phyloP scores from a whole-genome alignment of 106 monocot genomes.

The Amphibolis antarctica region DNA sequence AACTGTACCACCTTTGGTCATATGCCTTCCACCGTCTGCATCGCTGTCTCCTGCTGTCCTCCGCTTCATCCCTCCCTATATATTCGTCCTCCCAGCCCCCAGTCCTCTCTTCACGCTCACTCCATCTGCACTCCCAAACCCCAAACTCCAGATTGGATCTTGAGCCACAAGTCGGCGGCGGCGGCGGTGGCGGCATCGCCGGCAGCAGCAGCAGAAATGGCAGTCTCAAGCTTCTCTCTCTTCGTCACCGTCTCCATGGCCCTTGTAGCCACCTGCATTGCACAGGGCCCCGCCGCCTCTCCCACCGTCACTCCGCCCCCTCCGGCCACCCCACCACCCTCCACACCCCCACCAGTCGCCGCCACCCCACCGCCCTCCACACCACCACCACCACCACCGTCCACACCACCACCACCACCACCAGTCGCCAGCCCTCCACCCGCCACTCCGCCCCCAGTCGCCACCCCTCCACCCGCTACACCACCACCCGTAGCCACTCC shows the following conservation, averaged over 20 bases:
- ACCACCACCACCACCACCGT: background rate
- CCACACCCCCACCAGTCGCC: background rate
- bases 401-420: background rate
- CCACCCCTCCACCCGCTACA: background rate
- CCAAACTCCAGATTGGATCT: background rate
- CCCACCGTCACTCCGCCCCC: background rate
- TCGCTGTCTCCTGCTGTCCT: too few species aligned
- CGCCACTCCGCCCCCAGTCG: background rate
- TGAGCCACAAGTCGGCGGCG: background rate
- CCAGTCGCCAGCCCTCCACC: background rate
- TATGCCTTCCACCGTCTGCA: too few species aligned
- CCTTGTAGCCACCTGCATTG: slow-evolving; percentile 5
- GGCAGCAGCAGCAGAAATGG: background rate
- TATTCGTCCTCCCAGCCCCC: too few species aligned
- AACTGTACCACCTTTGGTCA: too few species aligned
- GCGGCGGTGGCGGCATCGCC: background rate
- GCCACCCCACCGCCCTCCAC: background rate
- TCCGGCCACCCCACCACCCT: background rate
- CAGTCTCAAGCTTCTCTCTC: background rate
- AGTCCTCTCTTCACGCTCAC: too few species aligned
- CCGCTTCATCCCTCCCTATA: too few species aligned
- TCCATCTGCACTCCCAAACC: too few species aligned
- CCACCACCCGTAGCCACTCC: background rate
- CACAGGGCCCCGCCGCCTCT: background rate
- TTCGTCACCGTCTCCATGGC: slow-evolving; percentile 2